These are phyloP conservation scores for Eragrostis nindensis DNA, from an alignment of 176 grass and related monocot genomes.

Conservation along the genomic window DNA sequence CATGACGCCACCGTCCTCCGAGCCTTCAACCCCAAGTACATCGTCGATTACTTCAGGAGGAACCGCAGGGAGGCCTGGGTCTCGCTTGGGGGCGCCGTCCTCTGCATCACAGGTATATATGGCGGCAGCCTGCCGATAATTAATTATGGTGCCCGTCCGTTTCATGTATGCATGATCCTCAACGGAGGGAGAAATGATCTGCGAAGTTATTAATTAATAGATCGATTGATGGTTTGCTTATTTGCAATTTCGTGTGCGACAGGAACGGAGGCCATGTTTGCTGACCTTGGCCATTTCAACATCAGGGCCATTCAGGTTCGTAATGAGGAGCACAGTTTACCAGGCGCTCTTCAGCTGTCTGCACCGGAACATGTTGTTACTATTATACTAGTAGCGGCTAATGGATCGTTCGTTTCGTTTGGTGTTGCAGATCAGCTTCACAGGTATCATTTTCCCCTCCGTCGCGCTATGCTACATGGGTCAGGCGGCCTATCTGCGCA, in stretches of 20 bases:
- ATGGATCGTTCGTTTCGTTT: not conserved
- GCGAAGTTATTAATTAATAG: not conserved
- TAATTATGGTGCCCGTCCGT: not conserved
- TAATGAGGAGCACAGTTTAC: not conserved
- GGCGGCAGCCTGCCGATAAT: not conserved
- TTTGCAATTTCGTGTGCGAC: not conserved
- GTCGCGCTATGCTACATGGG: constrained; percentile 65
- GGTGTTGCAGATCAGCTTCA: constrained; percentile 60
- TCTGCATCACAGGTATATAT: constrained; percentile 58
- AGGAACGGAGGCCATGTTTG: constrained; percentile 72
- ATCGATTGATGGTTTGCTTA: too few species aligned
- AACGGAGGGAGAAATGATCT: too few species aligned
- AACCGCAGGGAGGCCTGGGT: constrained; percentile 68
- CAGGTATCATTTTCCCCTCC: constrained; percentile 47
- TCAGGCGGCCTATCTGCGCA: constrained; percentile 67
- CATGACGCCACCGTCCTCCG: constrained; percentile 52
- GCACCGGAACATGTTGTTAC: not conserved
- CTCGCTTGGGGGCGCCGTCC: constrained; percentile 66
- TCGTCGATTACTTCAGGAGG: constrained; percentile 53
- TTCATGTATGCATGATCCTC: not conserved
- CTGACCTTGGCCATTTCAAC: constrained; percentile 75
- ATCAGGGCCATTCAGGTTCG: constrained; percentile 57
- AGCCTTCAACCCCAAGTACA: constrained; percentile 69
- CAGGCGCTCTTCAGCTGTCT: not conserved
- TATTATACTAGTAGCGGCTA: not conserved